A percentile compares a stretch with the other conserved stretches of the same genome.
Conservation (phyloP, 192 early-diverging fungal species). For the Podila verticillata region DNA sequence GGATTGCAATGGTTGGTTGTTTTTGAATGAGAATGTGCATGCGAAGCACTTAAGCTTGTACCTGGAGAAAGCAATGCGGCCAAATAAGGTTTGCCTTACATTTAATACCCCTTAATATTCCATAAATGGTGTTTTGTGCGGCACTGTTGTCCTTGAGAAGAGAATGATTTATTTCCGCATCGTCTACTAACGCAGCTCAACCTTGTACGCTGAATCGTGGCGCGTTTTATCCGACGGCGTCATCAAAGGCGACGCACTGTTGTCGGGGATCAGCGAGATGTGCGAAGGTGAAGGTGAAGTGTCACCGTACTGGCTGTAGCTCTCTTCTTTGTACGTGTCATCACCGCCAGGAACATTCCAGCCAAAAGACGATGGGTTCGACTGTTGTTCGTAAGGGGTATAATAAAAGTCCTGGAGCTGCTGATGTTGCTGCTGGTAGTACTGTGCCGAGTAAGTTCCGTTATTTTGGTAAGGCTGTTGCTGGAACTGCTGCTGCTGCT, state of each 20-base stretch:
- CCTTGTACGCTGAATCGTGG: constrained; percentile 11
- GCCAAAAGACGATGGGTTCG: constrained; percentile 1
- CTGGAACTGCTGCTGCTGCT: background rate
- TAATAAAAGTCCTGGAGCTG: constrained; percentile 24
- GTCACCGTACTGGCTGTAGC: background rate
- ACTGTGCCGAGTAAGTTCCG: background rate
- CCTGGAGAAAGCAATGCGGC: no score
- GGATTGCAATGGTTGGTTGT: no score
- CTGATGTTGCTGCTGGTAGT: constrained; percentile 15
- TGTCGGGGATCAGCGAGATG: constrained; percentile 11
- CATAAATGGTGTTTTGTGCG: no score
- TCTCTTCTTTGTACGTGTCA: background rate
- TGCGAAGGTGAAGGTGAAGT: constrained; percentile 16
- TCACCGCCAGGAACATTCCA: background rate
- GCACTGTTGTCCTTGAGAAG: no score
- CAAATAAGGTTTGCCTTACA: no score
- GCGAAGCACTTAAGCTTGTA: no score
- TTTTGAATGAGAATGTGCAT: no score
- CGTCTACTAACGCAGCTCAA: constrained; percentile 3
- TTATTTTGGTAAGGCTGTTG: constrained; percentile 3
- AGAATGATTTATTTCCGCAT: no score
- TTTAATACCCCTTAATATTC: no score
- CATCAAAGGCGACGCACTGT: background rate
- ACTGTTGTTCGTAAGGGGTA: constrained; percentile 24
- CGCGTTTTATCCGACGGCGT: constrained; percentile 1